Evolutionary conservation across 345 rosid genomes (phyloP).

Genomic region (Gossypium rotundifolium): DNA sequence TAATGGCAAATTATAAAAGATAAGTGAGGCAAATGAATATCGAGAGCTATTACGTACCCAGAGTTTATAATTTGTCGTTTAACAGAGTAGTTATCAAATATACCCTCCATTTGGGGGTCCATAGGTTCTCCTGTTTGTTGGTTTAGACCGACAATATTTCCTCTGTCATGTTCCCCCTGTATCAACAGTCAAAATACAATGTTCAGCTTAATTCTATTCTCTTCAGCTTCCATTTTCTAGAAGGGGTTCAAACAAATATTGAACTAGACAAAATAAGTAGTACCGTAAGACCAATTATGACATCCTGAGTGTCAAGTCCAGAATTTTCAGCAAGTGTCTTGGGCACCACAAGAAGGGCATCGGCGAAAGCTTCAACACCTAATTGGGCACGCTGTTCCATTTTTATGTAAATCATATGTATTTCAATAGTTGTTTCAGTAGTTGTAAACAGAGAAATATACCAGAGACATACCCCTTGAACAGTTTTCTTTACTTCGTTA

Average conservation of each 20-base stretch:
- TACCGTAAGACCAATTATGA: conserved; percentile 81
- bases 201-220: not conserved
- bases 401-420: conserved; percentile 11
- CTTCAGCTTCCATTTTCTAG: not conserved
- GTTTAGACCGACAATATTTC: conserved; percentile 78
- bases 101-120: conserved; percentile 87
- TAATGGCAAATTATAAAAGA: not conserved
- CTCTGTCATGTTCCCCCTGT: conserved; percentile 94
- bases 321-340: conserved; percentile 96
- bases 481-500: conserved; percentile 84
- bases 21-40: not conserved
- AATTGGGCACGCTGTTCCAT: conserved; percentile 85
- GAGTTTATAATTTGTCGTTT: conserved; percentile 92
- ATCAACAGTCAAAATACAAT: conserved; percentile 9
- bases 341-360: conserved; percentile 95
- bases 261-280: not conserved
- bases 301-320: conserved; percentile 96
- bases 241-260: not conserved
- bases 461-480: conserved; percentile 65
- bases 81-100: conserved; percentile 89
- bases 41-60: conserved; percentile 44
- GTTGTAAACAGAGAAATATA: not conserved
- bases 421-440: not conserved
- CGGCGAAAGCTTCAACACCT: conserved; percentile 95
- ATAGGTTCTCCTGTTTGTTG: conserved; percentile 78